These are phyloP conservation scores for Umbelopsis ramanniana DNA, from an alignment of 192 early-diverging fungal genomes.

Conservation along the genomic window DNA sequence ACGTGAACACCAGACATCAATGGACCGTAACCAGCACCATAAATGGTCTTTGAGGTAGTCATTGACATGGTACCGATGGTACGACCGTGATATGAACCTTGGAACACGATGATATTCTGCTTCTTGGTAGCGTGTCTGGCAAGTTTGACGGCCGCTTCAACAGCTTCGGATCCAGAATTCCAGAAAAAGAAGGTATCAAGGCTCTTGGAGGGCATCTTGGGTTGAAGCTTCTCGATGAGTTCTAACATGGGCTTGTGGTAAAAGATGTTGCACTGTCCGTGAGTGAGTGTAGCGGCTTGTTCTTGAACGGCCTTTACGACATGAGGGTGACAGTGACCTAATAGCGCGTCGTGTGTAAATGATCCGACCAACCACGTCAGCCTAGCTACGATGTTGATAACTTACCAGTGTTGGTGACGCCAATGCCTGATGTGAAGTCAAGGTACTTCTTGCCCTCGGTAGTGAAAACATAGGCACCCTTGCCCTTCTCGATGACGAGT, in stretches of 20 bases:
- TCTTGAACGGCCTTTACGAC: constrained; percentile 55
- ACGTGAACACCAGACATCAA: constrained; percentile 52
- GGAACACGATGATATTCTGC: constrained; percentile 51
- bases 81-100: constrained; percentile 52
- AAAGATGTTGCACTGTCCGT: constrained; percentile 48
- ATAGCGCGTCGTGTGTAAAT: not conserved
- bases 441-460: constrained; percentile 48
- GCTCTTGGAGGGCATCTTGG: constrained; percentile 41
- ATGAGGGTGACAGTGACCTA: constrained; percentile 50
- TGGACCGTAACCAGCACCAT: constrained; percentile 43
- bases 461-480: constrained; percentile 40
- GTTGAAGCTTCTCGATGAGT: constrained; percentile 39
- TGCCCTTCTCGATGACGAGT: constrained; percentile 42
- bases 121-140: constrained; percentile 50
- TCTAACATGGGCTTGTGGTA: constrained; percentile 50
- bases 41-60: constrained; percentile 52
- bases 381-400: not conserved
- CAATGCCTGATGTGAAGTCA: constrained; percentile 50
- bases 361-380: not conserved
- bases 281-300: constrained; percentile 45
- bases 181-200: constrained; percentile 51
- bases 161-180: constrained; percentile 53
- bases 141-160: constrained; percentile 47
- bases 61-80: constrained; percentile 51
- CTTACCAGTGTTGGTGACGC: constrained; percentile 49